phyloP scores from a whole-genome alignment of 768 basidiomycete species.

The Kwoniella dejecticola region DNA sequence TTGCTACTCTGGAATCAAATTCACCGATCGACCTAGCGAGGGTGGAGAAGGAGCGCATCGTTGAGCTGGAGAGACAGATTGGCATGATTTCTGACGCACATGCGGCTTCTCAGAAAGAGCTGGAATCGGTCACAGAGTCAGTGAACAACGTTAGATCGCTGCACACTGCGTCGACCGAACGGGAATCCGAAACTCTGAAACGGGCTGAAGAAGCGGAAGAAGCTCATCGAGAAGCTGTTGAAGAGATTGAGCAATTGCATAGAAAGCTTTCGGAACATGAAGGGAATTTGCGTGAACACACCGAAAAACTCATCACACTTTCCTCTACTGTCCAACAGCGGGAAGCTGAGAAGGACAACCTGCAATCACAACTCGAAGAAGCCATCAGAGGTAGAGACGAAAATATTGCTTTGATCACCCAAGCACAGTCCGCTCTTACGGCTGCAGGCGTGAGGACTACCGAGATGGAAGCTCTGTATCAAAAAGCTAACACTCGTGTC shows the following conservation, averaged over 20 bases:
- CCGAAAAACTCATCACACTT: conserved; percentile 71
- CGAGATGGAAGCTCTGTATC: conserved; percentile 75
- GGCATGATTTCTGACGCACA: conserved; percentile 66
- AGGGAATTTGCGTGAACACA: conserved; percentile 70
- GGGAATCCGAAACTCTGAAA: conserved; percentile 70
- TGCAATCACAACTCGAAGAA: conserved; percentile 71
- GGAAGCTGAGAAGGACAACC: conserved; percentile 72
- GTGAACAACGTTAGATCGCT: conserved; percentile 68
- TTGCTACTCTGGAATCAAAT: conserved; percentile 77
- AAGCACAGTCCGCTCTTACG: conserved; percentile 74
- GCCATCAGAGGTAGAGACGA: conserved; percentile 72
- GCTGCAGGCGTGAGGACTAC: conserved; percentile 74
- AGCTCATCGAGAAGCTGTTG: conserved; percentile 64
- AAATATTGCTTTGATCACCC: conserved; percentile 83
- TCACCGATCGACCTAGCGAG: conserved; percentile 67
- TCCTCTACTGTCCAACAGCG: conserved; percentile 73
- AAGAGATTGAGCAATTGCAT: conserved; percentile 72
- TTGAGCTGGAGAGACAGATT: conserved; percentile 70
- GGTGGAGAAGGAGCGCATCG: conserved; percentile 76
- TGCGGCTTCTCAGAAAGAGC: conserved; percentile 62
- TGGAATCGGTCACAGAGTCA: conserved; percentile 71
- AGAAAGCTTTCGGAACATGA: conserved; percentile 66
- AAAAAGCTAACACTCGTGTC: conserved; percentile 70
- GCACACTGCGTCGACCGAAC: conserved; percentile 75
- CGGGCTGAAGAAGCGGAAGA: conserved; percentile 75